Conservation (phyloP, 2,329 filamentous ascomycete genomes). For the Phyllosticta ampelicida region DNA sequence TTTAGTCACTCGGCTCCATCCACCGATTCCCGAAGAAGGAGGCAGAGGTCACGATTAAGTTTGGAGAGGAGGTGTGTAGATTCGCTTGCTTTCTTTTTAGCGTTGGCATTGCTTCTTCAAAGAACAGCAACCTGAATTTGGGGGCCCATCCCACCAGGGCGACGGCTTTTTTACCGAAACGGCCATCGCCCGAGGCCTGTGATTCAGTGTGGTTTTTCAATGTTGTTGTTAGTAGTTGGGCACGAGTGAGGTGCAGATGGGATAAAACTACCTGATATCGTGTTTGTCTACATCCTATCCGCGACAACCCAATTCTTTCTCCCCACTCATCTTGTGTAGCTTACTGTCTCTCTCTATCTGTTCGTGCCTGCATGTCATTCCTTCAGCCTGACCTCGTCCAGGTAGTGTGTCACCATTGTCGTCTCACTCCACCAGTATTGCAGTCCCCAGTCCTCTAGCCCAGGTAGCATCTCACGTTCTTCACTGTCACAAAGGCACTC, state of each 20-base stretch:
- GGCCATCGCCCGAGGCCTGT: background rate
- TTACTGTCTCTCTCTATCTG: background rate
- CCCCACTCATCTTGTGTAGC: background rate
- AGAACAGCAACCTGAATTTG: background rate
- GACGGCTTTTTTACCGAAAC: background rate
- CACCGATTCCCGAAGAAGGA: background rate
- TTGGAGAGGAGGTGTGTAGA: background rate
- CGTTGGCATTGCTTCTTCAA: background rate
- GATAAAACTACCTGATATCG: background rate
- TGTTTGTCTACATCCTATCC: background rate
- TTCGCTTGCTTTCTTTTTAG: background rate
- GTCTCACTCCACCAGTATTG: background rate
- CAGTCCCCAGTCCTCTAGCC: background rate
- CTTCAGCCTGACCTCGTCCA: background rate
- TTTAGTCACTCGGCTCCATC: background rate
- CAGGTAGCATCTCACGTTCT: background rate
- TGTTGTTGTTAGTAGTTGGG: background rate
- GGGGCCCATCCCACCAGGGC: background rate
- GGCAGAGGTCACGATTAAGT: background rate
- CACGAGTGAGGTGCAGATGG: background rate
- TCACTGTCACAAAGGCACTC: background rate
- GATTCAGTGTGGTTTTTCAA: background rate
- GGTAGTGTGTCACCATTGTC: background rate
- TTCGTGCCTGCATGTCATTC: background rate
- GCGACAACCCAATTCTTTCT: background rate